A percentile compares a stretch with the other conserved stretches of the same genome.
Evolutionary conservation across 768 basidiomycete genomes (phyloP).

Genomic region (Lentinula detonsa): DNA sequence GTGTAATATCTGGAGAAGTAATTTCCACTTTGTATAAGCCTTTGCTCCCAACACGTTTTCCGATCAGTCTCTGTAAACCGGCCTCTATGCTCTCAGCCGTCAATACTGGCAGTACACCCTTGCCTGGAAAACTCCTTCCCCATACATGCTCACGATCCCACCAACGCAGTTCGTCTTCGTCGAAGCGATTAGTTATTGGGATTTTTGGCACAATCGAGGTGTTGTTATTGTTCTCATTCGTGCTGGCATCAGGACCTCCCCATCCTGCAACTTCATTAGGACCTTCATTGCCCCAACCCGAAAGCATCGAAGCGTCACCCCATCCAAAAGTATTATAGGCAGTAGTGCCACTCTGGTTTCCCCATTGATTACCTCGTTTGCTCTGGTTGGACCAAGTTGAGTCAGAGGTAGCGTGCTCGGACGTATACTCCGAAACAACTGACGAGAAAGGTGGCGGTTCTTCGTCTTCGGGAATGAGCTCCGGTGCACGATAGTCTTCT

Average conservation of each 20-base stretch:
- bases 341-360: background rate
- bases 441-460: conserved; percentile 47
- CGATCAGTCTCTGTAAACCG: conserved; percentile 5
- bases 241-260: background rate
- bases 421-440: conserved; percentile 36
- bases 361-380: background rate
- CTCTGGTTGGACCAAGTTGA: background rate
- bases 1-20: conserved; percentile 33
- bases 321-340: background rate
- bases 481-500: background rate
- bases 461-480: conserved; percentile 12
- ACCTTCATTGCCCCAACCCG: background rate
- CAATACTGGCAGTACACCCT: conserved; percentile 29
- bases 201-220: background rate
- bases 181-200: background rate
- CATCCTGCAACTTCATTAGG: background rate
- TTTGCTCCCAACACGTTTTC: conserved; percentile 28
- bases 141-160: background rate
- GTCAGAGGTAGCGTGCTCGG: conserved; percentile 26
- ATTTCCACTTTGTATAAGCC: conserved; percentile 69
- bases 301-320: background rate
- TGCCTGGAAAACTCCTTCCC: background rate
- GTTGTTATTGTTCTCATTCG: background rate
- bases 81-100: conserved; percentile 39
- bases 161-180: background rate